Conservation (phyloP, 176 grass and related monocot genomes). For the Lolium multiflorum region DNA sequence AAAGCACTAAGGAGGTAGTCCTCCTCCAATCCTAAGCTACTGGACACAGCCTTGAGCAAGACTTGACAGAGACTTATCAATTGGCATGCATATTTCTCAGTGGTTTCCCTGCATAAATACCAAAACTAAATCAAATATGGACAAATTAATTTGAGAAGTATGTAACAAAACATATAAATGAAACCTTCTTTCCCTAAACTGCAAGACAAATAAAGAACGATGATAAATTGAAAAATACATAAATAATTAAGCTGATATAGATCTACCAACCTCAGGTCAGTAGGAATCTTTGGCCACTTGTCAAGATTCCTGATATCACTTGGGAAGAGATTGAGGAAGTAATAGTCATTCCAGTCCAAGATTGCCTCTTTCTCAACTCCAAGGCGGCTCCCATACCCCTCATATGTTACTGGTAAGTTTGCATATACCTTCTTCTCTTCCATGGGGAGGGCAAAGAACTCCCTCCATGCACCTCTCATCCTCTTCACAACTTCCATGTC, state of each 20-base stretch:
- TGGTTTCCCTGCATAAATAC: constrained; percentile 49
- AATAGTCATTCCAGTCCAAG: constrained; percentile 83
- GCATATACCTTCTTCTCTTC: constrained; percentile 58
- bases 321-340: constrained; percentile 61
- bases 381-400: constrained; percentile 81
- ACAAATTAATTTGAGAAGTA: background rate
- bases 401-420: constrained; percentile 66
- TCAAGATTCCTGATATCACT: constrained; percentile 47
- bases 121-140: background rate
- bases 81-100: constrained; percentile 60
- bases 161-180: background rate
- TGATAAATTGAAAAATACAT: background rate
- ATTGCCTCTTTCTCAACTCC: constrained; percentile 69
- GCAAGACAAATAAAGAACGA: background rate
- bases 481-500: constrained; percentile 29
- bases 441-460: constrained; percentile 67
- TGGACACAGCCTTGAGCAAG: constrained; percentile 63
- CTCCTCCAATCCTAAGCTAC: constrained; percentile 57
- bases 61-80: constrained; percentile 46
- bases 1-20: constrained; percentile 50
- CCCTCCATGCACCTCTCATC: constrained; percentile 64
- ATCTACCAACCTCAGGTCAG: constrained; percentile 62
- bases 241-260: background rate
- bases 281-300: constrained; percentile 66
- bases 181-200: constrained; percentile 12